Conservation (phyloP, 768 basidiomycete species). For the Dioszegia crocea region DNA sequence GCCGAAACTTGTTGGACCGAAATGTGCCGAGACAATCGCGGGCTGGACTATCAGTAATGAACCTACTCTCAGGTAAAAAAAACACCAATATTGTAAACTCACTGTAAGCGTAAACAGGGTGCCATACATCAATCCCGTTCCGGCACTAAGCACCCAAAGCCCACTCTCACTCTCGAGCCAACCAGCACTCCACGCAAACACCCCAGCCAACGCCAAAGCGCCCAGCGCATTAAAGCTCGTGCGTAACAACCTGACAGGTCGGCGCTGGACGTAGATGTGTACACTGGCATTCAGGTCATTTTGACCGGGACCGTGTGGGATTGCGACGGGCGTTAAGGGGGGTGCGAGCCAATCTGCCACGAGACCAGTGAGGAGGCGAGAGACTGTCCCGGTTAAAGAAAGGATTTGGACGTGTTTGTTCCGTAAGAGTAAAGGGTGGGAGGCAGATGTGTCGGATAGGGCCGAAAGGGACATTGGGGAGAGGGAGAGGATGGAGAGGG, state of each 20-base stretch:
- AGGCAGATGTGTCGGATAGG: conserved; percentile 9
- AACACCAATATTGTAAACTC: no score
- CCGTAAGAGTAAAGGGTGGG: conserved; percentile 25
- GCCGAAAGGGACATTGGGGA: neutral
- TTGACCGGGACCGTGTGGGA: conserved; percentile 13
- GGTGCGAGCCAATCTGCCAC: conserved; percentile 45
- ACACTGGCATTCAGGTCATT: conserved; percentile 20
- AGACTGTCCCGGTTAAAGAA: conserved; percentile 41
- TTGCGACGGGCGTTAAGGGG: conserved; percentile 18
- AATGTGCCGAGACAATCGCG: conserved; percentile 48
- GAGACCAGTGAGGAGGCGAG: conserved; percentile 41
- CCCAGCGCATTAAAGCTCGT: conserved; percentile 40
- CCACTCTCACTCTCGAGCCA: conserved; percentile 30
- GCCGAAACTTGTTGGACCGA: conserved; percentile 48
- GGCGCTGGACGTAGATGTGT: conserved; percentile 30
- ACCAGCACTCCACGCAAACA: conserved; percentile 37
- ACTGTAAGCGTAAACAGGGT: conserved; percentile 47
- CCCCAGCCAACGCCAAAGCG: conserved; percentile 26
- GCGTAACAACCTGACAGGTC: conserved; percentile 23
- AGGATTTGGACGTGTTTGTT: conserved; percentile 47
- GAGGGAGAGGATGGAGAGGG: conserved; percentile 2
- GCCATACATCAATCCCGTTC: conserved; percentile 45
- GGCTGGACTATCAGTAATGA: no score
- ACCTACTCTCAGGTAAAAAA: no score
- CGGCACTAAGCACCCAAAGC: conserved; percentile 43